A percentile compares a stretch with the other conserved stretches of the same genome.
These are phyloP conservation scores for Pugionium cornutum DNA, from an alignment of 345 rosid genomes.

Conservation along the genomic window DNA sequence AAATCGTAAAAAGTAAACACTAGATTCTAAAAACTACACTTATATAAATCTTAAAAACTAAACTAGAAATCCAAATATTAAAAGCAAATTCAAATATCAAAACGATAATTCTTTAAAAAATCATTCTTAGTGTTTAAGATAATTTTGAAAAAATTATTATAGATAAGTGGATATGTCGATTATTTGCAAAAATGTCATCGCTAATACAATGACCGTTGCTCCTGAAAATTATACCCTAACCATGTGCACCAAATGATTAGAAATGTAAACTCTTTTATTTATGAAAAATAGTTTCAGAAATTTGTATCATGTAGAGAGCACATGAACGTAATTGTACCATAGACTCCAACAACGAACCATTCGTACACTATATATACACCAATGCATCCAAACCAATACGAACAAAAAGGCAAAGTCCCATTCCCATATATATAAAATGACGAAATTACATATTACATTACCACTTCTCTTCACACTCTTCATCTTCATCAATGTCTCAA, in stretches of 20 bases:
- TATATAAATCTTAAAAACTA: too few species aligned
- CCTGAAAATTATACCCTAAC: slow-evolving; percentile 12
- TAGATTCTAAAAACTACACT: too few species aligned
- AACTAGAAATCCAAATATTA: too few species aligned
- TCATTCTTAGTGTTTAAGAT: too few species aligned
- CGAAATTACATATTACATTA: slow-evolving; percentile 5
- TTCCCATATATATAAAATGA: slow-evolving; percentile 27
- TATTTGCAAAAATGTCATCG: slow-evolving; percentile 10
- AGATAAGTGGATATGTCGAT: slow-evolving; percentile 1
- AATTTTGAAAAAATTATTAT: too few species aligned
- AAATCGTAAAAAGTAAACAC: too few species aligned
- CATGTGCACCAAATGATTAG: slow-evolving; percentile 30
- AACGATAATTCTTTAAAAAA: too few species aligned
- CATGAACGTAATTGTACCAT: slow-evolving; percentile 35
- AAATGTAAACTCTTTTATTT: slow-evolving; percentile 32
- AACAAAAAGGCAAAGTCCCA: slow-evolving; percentile 25
- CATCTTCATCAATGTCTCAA: slow-evolving; percentile 15
- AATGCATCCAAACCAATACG: slow-evolving; percentile 15
- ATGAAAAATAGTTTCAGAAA: background rate
- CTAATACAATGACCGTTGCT: slow-evolving; percentile 26
- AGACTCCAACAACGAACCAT: slow-evolving; percentile 16
- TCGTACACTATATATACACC: slow-evolving; percentile 13
- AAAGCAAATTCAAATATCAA: too few species aligned
- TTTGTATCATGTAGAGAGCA: slow-evolving; percentile 19
- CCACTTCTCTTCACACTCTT: slow-evolving; percentile 23